Evolutionary conservation across 495 filamentous ascomycete species (phyloP), one percentile per base, ranked within the genome.

Genomic region (Daldinia caldariorum): DNA sequence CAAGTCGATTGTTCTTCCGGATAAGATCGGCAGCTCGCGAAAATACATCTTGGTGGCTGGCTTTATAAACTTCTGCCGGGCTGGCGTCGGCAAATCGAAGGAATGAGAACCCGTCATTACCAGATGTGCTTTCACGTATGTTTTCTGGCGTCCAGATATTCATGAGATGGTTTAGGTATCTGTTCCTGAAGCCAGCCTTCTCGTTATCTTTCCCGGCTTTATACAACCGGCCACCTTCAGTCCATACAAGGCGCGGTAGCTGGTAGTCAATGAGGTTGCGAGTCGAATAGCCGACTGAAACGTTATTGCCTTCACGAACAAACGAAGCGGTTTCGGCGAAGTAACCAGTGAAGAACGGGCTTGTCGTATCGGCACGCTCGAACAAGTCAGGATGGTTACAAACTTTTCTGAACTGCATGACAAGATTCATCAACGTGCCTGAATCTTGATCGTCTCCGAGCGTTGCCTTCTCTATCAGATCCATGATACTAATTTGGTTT

Each of bases 381-480:
- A 98, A 98, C 20, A 99, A 82, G 81, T 99, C 95, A 2, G 95
- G 95, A 78, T 99, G 95, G 74, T 99, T 99, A 83, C 95, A 99
- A 58, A 99, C 96, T 82, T 99, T 99, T 61, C 95, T 89, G 87
- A 99, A 99, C 80, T 99, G 96, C 95, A 99, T 99, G 61, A 99
- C 95, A 67, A 99, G 84, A 77, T 98, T 99, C 95, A 99, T 99
- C 75, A 99, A 77, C 16, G 94, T 99, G 13, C 93, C 93, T 31
- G 92, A 94, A 73, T 97, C 96, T 69, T 92, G 89, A 41, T 99
- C 95, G 74, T 97, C 94, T 35, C 96, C 96, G 58, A 94, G 84
- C 4, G 94, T 92, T 10, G 94, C 94, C 85, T 97, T 98, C 79
- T 99, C 95, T 66, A 98, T 96, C 47, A 98, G 86, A 77, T 99